These are phyloP conservation scores for Citrullus colocynthis DNA, from an alignment of 306 rosid species.

Conservation along the genomic window DNA sequence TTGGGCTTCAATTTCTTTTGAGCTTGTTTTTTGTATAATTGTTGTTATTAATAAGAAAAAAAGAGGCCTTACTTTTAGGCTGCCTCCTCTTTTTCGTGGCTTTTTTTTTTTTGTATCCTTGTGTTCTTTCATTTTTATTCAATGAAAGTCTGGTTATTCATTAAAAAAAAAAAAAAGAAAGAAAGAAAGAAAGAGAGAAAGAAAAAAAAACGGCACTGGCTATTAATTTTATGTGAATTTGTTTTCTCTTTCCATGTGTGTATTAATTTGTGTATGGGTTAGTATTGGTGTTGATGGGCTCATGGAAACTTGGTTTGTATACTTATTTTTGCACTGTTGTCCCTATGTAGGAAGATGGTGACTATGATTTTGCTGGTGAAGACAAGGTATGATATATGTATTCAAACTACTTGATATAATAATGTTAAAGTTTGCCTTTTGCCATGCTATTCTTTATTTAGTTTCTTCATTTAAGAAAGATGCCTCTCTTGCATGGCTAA, in stretches of 20 bases:
- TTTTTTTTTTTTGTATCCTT: no score
- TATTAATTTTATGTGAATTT: background rate
- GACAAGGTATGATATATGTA: slow-evolving; percentile 46
- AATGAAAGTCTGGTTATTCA: no score
- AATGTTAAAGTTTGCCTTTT: background rate
- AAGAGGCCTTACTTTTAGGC: no score
- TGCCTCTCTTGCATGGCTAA: background rate
- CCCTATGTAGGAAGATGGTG: slow-evolving; percentile 69
- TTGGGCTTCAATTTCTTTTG: no score
- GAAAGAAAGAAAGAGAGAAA: no score
- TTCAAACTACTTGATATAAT: background rate
- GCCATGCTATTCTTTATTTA: background rate
- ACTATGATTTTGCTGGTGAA: slow-evolving; percentile 57
- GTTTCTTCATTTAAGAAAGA: background rate
- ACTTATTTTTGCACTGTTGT: slow-evolving; percentile 15
- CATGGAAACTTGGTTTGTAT: background rate
- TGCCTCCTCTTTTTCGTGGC: no score
- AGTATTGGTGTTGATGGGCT: background rate
- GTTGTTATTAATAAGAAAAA: no score
- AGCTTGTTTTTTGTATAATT: no score
- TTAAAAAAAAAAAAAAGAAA: no score
- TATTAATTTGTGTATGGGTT: background rate
- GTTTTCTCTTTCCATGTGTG: background rate
- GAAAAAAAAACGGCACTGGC: background rate
- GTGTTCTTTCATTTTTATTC: no score